Base-by-base conservation (phyloP, 805 yeast genomes). In the Nakazawaea wickerhamii region DNA sequence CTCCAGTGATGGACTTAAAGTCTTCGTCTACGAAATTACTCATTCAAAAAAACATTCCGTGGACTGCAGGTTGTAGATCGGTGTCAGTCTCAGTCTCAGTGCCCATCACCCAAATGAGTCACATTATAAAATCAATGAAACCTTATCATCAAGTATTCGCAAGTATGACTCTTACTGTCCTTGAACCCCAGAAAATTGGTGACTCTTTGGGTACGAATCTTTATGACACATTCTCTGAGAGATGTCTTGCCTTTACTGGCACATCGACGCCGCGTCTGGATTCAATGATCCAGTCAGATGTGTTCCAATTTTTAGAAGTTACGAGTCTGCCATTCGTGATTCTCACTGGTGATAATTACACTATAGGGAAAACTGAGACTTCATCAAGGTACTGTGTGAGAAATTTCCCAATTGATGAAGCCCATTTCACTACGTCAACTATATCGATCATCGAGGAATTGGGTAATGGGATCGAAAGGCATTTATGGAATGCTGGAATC, bases 401-500 rank as follows among this genome's bases (percentile, higher is more conserved):
- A 23, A 5, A 4, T 5, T 27, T 28, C 14, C 21, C 18, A 3
- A 21, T 7, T 21, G 28, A 34, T 2, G 2, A 11, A 11, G 20
- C 21, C 17, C 4, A 21, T 34, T 34, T 13, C 22, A 19, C 19
- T 3, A 3, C 15, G 9, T 9, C 17, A 1, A n/a, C 11, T 2
- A 33, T 33, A 9, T 22, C 5, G 13, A 67, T 22, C 47, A 46
- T 23, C 10, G 73, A 68, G 43, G 71, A 68, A 36, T 47, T 63
- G 0, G 67, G 70, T 2, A 60, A 67, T 30, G 63, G 59, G 39
- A 63, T 68, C 22, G 73, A 71, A 13, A 52, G 68, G 28, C 72
- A 68, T 45, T 44, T 68, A 17, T 68, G 73, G 73, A 70, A 67
- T 45, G 67, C 65, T 5, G 70, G 67, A 2, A 49, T 62, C 4